A percentile compares a stretch with the other conserved stretches of the same genome.
Conservation (phyloP, 371 early-diverging fungal genomes). For the Apophysomyces sp. region DNA sequence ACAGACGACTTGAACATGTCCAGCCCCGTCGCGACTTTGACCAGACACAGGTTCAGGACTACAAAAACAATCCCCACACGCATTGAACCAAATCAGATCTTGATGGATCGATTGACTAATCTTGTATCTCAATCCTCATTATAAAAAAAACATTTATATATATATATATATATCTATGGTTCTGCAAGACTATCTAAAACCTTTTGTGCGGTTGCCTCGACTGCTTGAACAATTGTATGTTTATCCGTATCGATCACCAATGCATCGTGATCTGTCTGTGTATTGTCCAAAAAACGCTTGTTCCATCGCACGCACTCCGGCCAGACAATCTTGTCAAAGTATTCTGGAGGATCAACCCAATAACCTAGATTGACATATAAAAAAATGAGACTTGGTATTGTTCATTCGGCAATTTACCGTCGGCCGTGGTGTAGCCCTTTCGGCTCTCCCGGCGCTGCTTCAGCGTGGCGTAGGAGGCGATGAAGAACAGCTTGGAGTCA, state of each 20-base stretch:
- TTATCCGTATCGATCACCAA: background rate
- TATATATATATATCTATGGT: background rate
- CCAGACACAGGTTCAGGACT: slow-evolving; percentile 11
- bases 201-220: background rate
- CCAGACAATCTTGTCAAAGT: slow-evolving; percentile 85
- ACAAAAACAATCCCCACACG: slow-evolving; percentile 9
- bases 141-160: background rate
- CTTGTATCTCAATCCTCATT: slow-evolving; percentile 14
- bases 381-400: background rate
- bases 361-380: slow-evolving; percentile 37
- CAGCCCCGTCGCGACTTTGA: slow-evolving; percentile 16
- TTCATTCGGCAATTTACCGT: slow-evolving; percentile 50
- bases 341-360: slow-evolving; percentile 86
- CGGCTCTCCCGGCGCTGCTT: slow-evolving; percentile 67
- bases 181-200: background rate
- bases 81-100: slow-evolving; percentile 23
- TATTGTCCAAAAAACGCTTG: slow-evolving; percentile 14
- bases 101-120: slow-evolving; percentile 32
- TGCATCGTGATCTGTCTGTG: background rate
- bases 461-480: slow-evolving; percentile 59
- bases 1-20: slow-evolving; percentile 3
- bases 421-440: slow-evolving; percentile 72
- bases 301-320: slow-evolving; percentile 70
- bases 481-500: slow-evolving; percentile 65
- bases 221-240: background rate